Percentiles rank a stretch among this genome's conserved stretches.
Conservation (phyloP, 352 stramenopile species). For the Plasmopara muralis region DNA sequence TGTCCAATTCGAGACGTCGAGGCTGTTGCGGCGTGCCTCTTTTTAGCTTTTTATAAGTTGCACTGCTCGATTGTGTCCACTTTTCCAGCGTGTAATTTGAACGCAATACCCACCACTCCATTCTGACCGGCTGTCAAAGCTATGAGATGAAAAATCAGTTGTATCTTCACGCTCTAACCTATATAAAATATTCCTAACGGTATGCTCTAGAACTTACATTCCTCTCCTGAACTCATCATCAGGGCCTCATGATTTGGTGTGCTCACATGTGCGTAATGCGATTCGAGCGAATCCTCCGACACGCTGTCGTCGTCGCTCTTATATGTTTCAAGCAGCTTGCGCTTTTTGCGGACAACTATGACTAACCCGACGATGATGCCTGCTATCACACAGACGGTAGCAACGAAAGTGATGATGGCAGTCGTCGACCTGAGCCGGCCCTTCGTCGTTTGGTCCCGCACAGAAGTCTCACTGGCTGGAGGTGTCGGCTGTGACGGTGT, state of each 20-base stretch:
- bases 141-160: too few species aligned
- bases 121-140: background rate
- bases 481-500: background rate
- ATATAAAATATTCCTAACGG: conserved; percentile 2
- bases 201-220: too few species aligned
- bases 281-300: conserved; percentile 9
- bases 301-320: conserved; percentile 14
- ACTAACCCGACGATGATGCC: conserved; percentile 11
- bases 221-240: conserved; percentile 7
- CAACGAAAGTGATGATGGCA: conserved; percentile 15
- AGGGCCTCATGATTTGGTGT: conserved; percentile 16
- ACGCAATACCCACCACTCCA: background rate
- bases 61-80: conserved; percentile 4
- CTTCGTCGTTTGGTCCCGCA: conserved; percentile 15
- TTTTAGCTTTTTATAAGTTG: conserved; percentile 9
- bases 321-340: conserved; percentile 18
- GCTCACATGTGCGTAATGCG: conserved; percentile 9
- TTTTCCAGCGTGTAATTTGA: background rate
- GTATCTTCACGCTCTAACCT: too few species aligned
- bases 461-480: conserved; percentile 9
- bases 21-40: conserved; percentile 6
- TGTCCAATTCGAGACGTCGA: conserved; percentile 28
- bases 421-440: conserved; percentile 10
- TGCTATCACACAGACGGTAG: conserved; percentile 14
- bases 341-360: conserved; percentile 18